Percentiles rank a stretch among this genome's conserved stretches.
Evolutionary conservation across 441 rosid species (phyloP).

Genomic region (Hypseocharis bilobata): DNA sequence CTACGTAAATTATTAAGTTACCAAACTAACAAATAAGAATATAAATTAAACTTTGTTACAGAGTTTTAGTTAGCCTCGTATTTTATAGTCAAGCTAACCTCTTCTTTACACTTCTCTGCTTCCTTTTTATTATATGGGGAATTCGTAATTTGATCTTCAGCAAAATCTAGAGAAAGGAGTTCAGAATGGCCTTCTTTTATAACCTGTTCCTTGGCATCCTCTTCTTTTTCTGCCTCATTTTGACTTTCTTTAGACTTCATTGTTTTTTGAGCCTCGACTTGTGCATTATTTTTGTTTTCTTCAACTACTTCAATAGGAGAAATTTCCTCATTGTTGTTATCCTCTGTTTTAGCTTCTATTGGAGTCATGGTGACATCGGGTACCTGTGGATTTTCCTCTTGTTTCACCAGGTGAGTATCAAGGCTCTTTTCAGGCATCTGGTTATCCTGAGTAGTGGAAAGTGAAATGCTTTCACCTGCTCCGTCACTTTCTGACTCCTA

Average conservation of each 20-base stretch:
- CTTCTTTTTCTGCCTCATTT: not conserved
- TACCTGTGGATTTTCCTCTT: not conserved
- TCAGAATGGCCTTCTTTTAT: not conserved
- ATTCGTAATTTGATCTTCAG: not conserved
- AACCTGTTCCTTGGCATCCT: not conserved
- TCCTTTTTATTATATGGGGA: too few species aligned
- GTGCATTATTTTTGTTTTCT: not conserved
- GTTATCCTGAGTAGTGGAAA: not conserved
- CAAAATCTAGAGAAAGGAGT: not conserved
- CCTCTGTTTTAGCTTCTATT: not conserved
- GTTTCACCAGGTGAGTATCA: not conserved
- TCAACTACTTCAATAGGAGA: not conserved
- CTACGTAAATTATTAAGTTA: not conserved
- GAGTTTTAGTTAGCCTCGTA: slow-evolving; percentile 2
- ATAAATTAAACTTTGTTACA: not conserved
- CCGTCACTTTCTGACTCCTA: not conserved
- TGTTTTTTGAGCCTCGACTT: not conserved
- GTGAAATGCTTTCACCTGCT: not conserved
- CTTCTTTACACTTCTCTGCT: not conserved
- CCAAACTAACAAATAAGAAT: not conserved
- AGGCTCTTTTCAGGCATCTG: not conserved
- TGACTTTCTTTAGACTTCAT: not conserved
- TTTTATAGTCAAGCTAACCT: slow-evolving; percentile 1
- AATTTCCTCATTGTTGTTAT: not conserved
- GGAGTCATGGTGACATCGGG: not conserved